Percentiles rank a stretch among this genome's conserved stretches.
Conservation (phyloP, 2,329 filamentous ascomycete genomes). For the Colletotrichum melonis region DNA sequence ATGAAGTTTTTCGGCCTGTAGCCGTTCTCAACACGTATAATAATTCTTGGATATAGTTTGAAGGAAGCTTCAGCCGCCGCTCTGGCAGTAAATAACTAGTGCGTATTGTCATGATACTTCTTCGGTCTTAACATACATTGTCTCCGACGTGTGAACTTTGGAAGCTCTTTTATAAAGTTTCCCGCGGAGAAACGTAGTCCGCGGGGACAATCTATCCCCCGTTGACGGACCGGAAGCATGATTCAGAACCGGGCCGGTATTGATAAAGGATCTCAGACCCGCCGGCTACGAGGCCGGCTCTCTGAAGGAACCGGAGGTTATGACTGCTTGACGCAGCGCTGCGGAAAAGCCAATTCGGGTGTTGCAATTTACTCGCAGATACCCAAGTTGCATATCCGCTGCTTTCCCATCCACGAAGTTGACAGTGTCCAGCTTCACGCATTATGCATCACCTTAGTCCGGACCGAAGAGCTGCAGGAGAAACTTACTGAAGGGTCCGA, state of each 20-base stretch:
- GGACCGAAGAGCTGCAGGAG: too few relatives aligned
- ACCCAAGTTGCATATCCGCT: too few relatives aligned
- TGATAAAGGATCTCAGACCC: neutral
- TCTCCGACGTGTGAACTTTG: neutral
- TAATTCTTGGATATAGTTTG: slow-evolving; percentile 8
- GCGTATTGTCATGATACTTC: neutral
- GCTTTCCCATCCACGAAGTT: too few relatives aligned
- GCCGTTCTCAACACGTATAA: neutral
- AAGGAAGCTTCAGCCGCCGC: neutral
- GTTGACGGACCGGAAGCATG: neutral
- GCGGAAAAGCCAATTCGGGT: neutral
- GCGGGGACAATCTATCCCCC: neutral
- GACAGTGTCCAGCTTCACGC: too few relatives aligned
- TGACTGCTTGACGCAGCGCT: neutral
- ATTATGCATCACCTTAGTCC: too few relatives aligned
- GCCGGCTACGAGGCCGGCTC: too few relatives aligned
- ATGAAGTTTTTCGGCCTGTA: slow-evolving; percentile 34
- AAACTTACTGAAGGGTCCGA: too few relatives aligned
- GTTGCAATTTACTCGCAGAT: too few relatives aligned
- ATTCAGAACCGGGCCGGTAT: neutral
- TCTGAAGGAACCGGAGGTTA: too few relatives aligned
- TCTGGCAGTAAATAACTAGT: neutral
- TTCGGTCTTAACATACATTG: neutral
- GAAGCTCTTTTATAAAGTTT: neutral
- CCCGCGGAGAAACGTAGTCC: neutral